phyloP scores from a whole-genome alignment of 352 stramenopile genomes.

The Phytophthora macrochlamydospora region DNA sequence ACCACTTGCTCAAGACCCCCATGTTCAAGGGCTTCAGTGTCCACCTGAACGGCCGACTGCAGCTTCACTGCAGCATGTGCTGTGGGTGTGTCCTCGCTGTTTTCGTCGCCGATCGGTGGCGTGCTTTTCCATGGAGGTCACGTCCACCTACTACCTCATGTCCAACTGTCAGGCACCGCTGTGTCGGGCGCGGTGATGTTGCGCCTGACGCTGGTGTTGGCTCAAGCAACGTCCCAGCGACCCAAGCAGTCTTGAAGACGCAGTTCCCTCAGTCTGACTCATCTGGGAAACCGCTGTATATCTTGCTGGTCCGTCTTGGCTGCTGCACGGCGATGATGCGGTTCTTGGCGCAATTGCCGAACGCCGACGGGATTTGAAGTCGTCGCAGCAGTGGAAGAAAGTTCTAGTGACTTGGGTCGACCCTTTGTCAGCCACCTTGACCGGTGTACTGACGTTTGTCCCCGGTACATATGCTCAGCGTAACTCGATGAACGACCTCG shows the following conservation, averaged over 20 bases:
- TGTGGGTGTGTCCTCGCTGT: conserved; percentile 92
- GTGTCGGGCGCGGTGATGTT: conserved; percentile 81
- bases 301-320: conserved; percentile 63
- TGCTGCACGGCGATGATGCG: conserved; percentile 63
- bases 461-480: conserved; percentile 66
- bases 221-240: conserved; percentile 55
- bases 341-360: conserved; percentile 60
- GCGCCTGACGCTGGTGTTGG: conserved; percentile 65
- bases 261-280: conserved; percentile 56
- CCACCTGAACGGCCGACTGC: conserved; percentile 79
- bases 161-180: too few species aligned
- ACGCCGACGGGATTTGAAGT: conserved; percentile 41
- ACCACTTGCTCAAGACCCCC: conserved; percentile 85
- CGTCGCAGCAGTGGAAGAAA: conserved; percentile 54
- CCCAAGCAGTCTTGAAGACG: conserved; percentile 55
- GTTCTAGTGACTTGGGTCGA: conserved; percentile 67
- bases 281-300: conserved; percentile 78
- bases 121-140: conserved; percentile 96
- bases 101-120: conserved; percentile 93
- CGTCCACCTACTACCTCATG: conserved; percentile 90
- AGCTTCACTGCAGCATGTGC: conserved; percentile 91
- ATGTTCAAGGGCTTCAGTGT: conserved; percentile 80
- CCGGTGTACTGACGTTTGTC: conserved; percentile 71
- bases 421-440: conserved; percentile 64
- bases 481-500: conserved; percentile 64